These are phyloP conservation scores for Fusarium lyarnte DNA, from an alignment of 2,329 filamentous ascomycete genomes.

Conservation along the genomic window DNA sequence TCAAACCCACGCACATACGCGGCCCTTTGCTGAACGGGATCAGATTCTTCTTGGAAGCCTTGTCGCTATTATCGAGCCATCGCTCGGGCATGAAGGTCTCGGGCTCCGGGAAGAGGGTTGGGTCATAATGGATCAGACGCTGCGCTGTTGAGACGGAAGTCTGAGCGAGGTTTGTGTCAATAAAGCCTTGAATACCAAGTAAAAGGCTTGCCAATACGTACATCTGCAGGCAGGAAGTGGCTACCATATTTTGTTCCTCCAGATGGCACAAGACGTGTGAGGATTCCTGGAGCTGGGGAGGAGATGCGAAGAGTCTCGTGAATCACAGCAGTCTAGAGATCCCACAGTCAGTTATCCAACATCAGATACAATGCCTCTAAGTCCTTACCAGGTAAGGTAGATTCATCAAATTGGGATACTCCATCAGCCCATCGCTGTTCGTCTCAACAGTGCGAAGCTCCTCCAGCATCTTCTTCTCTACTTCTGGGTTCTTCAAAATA, in stretches of 20 bases:
- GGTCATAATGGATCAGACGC: neutral
- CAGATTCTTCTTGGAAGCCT: neutral
- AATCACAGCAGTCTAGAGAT: neutral
- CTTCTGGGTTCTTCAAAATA: neutral
- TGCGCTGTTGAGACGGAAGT: neutral
- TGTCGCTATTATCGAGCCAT: neutral
- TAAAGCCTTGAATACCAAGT: rapidly evolving
- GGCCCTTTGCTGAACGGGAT: neutral
- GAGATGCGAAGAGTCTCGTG: neutral
- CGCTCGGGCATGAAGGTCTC: neutral
- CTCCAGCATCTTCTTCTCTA: neutral
- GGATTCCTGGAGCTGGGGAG: neutral
- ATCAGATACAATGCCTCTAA: rapidly evolving
- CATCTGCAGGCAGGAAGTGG: neutral
- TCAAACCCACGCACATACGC: neutral
- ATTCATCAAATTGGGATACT: neutral
- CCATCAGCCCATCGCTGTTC: neutral
- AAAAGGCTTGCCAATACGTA: rapidly evolving
- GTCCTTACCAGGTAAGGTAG: neutral
- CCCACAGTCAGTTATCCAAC: neutral
- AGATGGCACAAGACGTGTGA: neutral
- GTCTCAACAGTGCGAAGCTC: neutral
- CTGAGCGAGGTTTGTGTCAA: neutral
- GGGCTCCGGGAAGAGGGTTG: neutral
- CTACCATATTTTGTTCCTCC: neutral